Conservation (phyloP, 2,329 filamentous ascomycete genomes). For the Trichoderma hamatum region DNA sequence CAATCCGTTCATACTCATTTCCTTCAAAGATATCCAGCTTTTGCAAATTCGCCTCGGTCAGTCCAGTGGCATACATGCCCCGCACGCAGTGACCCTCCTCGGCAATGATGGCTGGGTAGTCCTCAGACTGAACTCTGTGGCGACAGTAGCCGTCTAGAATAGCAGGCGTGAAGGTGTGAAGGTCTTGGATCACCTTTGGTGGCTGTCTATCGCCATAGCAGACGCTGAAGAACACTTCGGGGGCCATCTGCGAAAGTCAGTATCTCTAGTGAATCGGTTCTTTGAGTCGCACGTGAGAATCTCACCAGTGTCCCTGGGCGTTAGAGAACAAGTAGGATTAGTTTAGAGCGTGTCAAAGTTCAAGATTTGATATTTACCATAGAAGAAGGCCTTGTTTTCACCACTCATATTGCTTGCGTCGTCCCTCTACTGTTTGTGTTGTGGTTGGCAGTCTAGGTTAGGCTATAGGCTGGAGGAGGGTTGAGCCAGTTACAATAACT, state of each 20-base stretch:
- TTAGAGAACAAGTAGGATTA: neutral
- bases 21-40: slow-evolving; percentile 86
- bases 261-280: neutral
- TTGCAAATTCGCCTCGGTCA: slow-evolving; percentile 75
- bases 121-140: slow-evolving; percentile 65
- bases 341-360: neutral
- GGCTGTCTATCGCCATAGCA: slow-evolving; percentile 65
- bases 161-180: slow-evolving; percentile 71
- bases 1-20: slow-evolving; percentile 64
- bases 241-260: slow-evolving; percentile 66
- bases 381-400: slow-evolving; percentile 57
- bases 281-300: neutral
- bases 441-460: neutral
- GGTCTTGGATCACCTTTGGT: slow-evolving; percentile 52
- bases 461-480: neutral
- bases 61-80: slow-evolving; percentile 75
- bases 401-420: slow-evolving; percentile 43
- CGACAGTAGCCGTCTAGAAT: slow-evolving; percentile 75
- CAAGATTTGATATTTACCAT: slow-evolving; percentile 46
- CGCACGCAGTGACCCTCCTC: slow-evolving; percentile 62
- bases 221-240: slow-evolving; percentile 82
- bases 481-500: neutral
- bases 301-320: slow-evolving; percentile 22
- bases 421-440: neutral
- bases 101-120: slow-evolving; percentile 80